A percentile compares a stretch with the other conserved stretches of the same genome.
phyloP scores from a whole-genome alignment of 2,329 filamentous ascomycete species.

The Fusarium continuum region DNA sequence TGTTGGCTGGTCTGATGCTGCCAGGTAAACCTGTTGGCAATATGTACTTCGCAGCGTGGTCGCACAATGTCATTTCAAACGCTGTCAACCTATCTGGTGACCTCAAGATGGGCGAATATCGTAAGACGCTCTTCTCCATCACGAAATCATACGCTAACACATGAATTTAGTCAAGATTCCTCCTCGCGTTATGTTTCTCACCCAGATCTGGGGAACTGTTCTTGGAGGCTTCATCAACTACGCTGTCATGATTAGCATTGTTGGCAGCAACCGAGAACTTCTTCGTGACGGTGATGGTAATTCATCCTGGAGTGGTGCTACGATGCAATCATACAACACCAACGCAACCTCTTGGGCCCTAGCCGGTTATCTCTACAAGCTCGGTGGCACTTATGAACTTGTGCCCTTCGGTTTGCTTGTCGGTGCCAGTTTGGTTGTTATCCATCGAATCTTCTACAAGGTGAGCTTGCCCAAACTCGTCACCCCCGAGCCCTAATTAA shows the following conservation, averaged over 20 bases:
- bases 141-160: conserved; percentile 25
- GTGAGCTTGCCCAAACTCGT: conserved; percentile 42
- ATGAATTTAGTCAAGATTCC: conserved; percentile 60
- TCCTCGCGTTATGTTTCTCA: conserved; percentile 63
- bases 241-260: conserved; percentile 64
- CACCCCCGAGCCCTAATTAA: not conserved
- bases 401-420: conserved; percentile 62
- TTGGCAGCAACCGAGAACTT: conserved; percentile 58
- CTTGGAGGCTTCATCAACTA: conserved; percentile 65
- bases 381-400: conserved; percentile 54
- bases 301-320: conserved; percentile 62
- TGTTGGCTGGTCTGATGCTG: conserved; percentile 62
- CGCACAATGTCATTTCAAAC: conserved; percentile 64
- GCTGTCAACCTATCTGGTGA: conserved; percentile 61
- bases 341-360: conserved; percentile 61
- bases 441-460: conserved; percentile 55
- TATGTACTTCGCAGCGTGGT: conserved; percentile 68
- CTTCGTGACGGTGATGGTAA: conserved; percentile 58
- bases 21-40: conserved; percentile 63
- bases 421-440: conserved; percentile 54
- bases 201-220: conserved; percentile 64
- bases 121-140: conserved; percentile 45
- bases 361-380: conserved; percentile 62
- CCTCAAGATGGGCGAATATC: conserved; percentile 67
- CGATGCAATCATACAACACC: conserved; percentile 59